Conservation (phyloP, 2,329 filamentous ascomycete species). For the Aaosphaeria arxii region DNA sequence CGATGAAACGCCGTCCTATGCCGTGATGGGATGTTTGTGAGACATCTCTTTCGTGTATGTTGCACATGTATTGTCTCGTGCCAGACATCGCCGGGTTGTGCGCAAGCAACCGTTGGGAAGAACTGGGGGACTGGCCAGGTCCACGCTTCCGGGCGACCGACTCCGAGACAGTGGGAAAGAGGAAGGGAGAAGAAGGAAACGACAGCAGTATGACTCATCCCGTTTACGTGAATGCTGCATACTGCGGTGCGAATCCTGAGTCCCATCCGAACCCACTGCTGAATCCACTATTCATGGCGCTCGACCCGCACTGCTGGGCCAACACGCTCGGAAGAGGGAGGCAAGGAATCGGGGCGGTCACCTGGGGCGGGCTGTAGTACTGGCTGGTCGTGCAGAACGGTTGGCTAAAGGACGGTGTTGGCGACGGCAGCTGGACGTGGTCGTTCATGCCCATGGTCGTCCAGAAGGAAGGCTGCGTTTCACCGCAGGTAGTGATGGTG, state of each 20-base stretch:
- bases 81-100: constrained; percentile 39
- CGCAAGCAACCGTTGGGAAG: constrained; percentile 33
- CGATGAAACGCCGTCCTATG: constrained; percentile 57
- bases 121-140: constrained; percentile 41
- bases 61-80: constrained; percentile 45
- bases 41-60: constrained; percentile 41
- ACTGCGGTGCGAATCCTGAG: constrained; percentile 72
- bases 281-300: constrained; percentile 60
- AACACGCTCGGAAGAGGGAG: constrained; percentile 86
- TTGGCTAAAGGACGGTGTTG: constrained; percentile 75
- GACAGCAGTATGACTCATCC: constrained; percentile 17
- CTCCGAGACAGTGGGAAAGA: constrained; percentile 1
- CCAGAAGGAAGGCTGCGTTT: constrained; percentile 74
- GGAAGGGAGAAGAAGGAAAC: constrained; percentile 23
- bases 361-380: constrained; percentile 78
- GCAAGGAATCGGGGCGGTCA: constrained; percentile 69
- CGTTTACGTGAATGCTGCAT: constrained; percentile 75
- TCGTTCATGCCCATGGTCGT: constrained; percentile 67
- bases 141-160: constrained; percentile 28
- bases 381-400: constrained; percentile 68
- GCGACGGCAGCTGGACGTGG: constrained; percentile 70
- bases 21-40: constrained; percentile 40
- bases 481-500: constrained; percentile 63
- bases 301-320: constrained; percentile 77
- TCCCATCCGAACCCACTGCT: constrained; percentile 78